These are phyloP conservation scores for Rhodotorula sp. DNA, from an alignment of 1,284 basidiomycete species.

Conservation along the genomic window DNA sequence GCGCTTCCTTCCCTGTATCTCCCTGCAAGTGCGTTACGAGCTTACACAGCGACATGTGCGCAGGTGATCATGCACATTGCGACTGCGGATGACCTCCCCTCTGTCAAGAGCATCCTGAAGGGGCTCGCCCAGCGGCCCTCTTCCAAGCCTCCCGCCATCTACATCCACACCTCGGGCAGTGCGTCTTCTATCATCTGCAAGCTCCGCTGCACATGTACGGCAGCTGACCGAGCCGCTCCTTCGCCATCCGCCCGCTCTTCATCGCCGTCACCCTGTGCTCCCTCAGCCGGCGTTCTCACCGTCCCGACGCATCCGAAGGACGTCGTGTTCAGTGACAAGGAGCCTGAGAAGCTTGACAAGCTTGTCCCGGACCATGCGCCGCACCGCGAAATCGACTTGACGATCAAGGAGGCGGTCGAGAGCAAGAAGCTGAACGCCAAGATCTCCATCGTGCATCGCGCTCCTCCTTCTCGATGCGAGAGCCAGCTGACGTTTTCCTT, in stretches of 20 bases:
- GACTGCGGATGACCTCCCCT: constrained; percentile 38
- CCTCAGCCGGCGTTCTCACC: constrained; percentile 26
- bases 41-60: too few species aligned
- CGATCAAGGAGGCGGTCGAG: constrained; percentile 36
- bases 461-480: not conserved
- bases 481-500: rapidly evolving
- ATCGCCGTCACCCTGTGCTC: too few species aligned
- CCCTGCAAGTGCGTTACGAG: too few species aligned
- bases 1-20: not conserved
- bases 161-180: constrained; percentile 41
- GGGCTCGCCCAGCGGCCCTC: constrained; percentile 25
- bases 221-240: too few species aligned
- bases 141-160: constrained; percentile 19
- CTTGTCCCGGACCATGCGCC: constrained; percentile 25
- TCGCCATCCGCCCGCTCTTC: not conserved
- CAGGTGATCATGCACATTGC: constrained; percentile 39
- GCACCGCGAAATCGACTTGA: constrained; percentile 36
- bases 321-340: constrained; percentile 28
- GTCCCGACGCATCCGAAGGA: constrained; percentile 18
- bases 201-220: too few species aligned
- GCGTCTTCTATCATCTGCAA: not conserved
- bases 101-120: constrained; percentile 36
- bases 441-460: constrained; percentile 17
- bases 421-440: constrained; percentile 24
- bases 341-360: constrained; percentile 23